Evolutionary conservation across 257 asterid genomes (phyloP).

Genomic region (Nicotiana otophora): DNA sequence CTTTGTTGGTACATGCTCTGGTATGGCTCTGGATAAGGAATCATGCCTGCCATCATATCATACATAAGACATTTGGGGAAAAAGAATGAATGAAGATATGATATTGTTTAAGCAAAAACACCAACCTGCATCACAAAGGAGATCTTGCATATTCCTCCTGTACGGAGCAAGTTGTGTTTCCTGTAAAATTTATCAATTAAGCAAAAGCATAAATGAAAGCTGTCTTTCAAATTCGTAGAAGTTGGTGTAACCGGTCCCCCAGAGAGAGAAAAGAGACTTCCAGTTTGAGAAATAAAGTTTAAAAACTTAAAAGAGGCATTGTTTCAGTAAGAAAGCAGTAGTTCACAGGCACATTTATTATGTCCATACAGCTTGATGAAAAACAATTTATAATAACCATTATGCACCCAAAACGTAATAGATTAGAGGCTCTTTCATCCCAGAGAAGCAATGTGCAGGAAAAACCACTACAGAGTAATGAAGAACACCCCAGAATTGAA

Average conservation of each 20-base stretch:
- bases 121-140: slow-evolving; percentile 93
- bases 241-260: neutral
- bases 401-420: neutral
- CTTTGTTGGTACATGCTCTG: slow-evolving; percentile 83
- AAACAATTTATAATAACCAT: neutral
- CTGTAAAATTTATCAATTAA: slow-evolving; percentile 25
- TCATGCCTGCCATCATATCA: slow-evolving; percentile 48
- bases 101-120: neutral
- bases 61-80: neutral
- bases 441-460: neutral
- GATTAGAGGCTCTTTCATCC: neutral
- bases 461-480: neutral
- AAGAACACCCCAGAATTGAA: neutral
- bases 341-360: neutral
- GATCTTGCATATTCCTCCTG: slow-evolving; percentile 94
- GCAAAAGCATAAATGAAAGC: neutral
- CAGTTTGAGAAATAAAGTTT: neutral
- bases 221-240: neutral
- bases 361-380: neutral
- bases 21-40: slow-evolving; percentile 95
- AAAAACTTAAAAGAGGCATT: neutral
- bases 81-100: neutral
- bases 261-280: neutral
- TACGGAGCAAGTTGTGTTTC: slow-evolving; percentile 96
- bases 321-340: neutral